Percentiles rank a stretch among this genome's conserved stretches.
phyloP scores from a whole-genome alignment of 2,329 filamentous ascomycete genomes.

The Geosmithia putterillii region DNA sequence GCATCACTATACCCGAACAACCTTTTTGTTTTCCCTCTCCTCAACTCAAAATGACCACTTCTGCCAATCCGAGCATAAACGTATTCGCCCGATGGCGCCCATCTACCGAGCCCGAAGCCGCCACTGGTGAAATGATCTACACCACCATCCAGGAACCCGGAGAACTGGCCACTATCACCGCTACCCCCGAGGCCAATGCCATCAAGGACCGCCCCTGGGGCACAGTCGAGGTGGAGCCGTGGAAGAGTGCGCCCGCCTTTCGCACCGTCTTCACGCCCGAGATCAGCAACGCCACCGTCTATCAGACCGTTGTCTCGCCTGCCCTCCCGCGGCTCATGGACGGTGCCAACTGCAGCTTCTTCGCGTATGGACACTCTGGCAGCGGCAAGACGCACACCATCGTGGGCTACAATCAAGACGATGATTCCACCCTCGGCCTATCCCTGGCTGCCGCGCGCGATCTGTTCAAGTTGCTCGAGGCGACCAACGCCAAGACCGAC shows the following conservation, averaged over 20 bases:
- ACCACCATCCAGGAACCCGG: neutral
- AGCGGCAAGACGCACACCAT: slow-evolving; percentile 35
- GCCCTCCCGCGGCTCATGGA: slow-evolving; percentile 17
- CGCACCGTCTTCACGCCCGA: slow-evolving; percentile 12
- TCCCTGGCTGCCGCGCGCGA: slow-evolving; percentile 20
- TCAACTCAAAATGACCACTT: no score
- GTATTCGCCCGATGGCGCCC: slow-evolving; percentile 3
- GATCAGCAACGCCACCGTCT: slow-evolving; percentile 11
- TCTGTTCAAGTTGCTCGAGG: slow-evolving; percentile 13
- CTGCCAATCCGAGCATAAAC: neutral
- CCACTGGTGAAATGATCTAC: neutral
- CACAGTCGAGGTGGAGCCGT: slow-evolving; percentile 1
- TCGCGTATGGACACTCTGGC: slow-evolving; percentile 35
- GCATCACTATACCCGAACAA: no score
- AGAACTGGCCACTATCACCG: neutral
- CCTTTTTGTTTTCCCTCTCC: no score
- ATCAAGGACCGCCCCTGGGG: slow-evolving; percentile 2
- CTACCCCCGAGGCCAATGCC: neutral
- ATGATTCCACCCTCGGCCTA: slow-evolving; percentile 21
- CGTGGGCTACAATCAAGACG: slow-evolving; percentile 20
- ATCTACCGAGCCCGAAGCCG: neutral
- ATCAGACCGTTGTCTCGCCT: slow-evolving; percentile 17
- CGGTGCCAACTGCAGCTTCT: slow-evolving; percentile 26
- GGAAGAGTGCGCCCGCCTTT: slow-evolving; percentile 10
- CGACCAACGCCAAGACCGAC: slow-evolving; percentile 9